Conservation (phyloP, 768 basidiomycete species). For the Boletus rufocinnamomeus region DNA sequence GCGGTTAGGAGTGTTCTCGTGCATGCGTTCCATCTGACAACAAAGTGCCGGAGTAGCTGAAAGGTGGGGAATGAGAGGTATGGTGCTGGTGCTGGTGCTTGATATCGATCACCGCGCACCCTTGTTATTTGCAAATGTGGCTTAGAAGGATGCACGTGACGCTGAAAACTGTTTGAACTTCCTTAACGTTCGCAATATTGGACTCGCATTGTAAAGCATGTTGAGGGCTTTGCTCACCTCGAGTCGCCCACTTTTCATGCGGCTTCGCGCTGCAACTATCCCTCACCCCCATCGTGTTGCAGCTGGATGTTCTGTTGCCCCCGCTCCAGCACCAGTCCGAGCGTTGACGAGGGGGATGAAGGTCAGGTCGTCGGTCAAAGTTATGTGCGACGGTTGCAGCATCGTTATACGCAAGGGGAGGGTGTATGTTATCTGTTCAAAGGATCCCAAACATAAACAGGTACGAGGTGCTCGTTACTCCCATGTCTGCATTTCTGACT, state of each 20-base stretch:
- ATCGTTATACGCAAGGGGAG: constrained; percentile 88
- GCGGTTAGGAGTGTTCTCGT: neutral
- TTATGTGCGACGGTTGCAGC: constrained; percentile 92
- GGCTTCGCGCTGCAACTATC: constrained; percentile 44
- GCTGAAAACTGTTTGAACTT: neutral
- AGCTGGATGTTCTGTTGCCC: constrained; percentile 23
- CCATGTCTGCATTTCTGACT: constrained; percentile 15
- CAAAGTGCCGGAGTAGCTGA: neutral
- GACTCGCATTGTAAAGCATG: constrained; percentile 35
- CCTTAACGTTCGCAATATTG: neutral
- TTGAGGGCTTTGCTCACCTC: constrained; percentile 65
- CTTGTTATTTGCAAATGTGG: too few relatives aligned
- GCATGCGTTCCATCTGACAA: constrained; percentile 6
- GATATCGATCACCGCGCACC: neutral
- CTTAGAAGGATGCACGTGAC: neutral
- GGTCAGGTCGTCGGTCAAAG: constrained; percentile 91
- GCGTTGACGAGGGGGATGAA: constrained; percentile 82
- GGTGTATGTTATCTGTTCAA: constrained; percentile 89
- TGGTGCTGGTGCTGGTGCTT: neutral
- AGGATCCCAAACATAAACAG: constrained; percentile 98
- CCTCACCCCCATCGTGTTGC: constrained; percentile 36
- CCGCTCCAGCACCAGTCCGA: constrained; percentile 28
- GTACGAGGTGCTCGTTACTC: constrained; percentile 42
- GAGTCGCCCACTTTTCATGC: constrained; percentile 60
- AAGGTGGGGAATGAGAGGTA: neutral